phyloP scores from a whole-genome alignment of 1,139 yeast species.

The Geotrichum aggregatum region DNA sequence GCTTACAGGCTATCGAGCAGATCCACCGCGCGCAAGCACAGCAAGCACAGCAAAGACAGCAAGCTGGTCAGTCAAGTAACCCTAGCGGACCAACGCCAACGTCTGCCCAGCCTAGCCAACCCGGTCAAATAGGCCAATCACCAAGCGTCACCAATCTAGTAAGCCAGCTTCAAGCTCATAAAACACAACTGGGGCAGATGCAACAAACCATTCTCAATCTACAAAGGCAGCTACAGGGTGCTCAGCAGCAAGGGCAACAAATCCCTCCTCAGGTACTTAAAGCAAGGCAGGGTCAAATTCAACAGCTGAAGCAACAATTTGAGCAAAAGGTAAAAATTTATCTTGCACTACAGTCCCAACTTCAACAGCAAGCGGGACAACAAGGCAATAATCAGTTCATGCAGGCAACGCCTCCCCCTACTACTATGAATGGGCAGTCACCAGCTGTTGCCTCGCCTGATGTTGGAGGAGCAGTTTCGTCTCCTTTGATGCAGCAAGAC shows the following conservation, averaged over 20 bases:
- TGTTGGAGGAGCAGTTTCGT: too few relatives aligned
- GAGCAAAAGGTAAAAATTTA: slow-evolving; percentile 6
- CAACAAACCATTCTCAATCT: slow-evolving; percentile 33
- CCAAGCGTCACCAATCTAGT: neutral
- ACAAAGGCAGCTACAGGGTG: slow-evolving; percentile 33
- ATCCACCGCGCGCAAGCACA: slow-evolving; percentile 15
- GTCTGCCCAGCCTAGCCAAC: slow-evolving; percentile 25
- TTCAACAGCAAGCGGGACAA: slow-evolving; percentile 15
- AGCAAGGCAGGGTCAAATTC: slow-evolving; percentile 14
- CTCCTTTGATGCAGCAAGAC: too few relatives aligned
- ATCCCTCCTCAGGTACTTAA: slow-evolving; percentile 11
- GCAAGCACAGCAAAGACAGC: slow-evolving; percentile 21
- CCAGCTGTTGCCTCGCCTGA: neutral
- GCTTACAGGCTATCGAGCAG: slow-evolving; percentile 9
- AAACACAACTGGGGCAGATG: slow-evolving; percentile 19
- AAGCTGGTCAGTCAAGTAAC: neutral
- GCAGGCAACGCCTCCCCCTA: neutral
- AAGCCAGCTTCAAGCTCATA: slow-evolving; percentile 3
- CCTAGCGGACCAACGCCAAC: slow-evolving; percentile 7
- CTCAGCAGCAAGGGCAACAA: slow-evolving; percentile 15
- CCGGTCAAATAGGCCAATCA: slow-evolving; percentile 24
- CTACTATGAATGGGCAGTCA: neutral
- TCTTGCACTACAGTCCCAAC: slow-evolving; percentile 6
- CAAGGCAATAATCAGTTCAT: neutral
- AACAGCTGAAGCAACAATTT: slow-evolving; percentile 27